Conservation (phyloP, 2,329 filamentous ascomycete species). For the Chaetomium strumarium region DNA sequence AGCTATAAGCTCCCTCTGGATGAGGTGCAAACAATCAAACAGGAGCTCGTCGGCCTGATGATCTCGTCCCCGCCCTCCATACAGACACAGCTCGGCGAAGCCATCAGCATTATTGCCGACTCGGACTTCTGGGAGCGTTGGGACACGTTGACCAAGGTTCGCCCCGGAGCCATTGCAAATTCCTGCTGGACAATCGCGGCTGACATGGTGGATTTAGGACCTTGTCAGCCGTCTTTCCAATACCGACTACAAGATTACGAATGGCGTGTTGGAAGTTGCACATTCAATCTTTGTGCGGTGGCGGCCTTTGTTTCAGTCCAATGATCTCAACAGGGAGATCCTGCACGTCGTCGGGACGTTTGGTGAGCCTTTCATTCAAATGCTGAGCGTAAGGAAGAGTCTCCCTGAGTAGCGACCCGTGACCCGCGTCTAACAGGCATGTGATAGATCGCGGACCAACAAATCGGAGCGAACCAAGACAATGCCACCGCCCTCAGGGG, state of each 20-base stretch:
- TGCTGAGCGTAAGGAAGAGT: constrained; percentile 59
- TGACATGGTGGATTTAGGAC: constrained; percentile 46
- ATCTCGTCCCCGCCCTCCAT: constrained; percentile 81
- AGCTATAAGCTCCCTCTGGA: constrained; percentile 78
- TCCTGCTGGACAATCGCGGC: not conserved
- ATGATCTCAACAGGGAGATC: constrained; percentile 90
- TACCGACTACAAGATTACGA: constrained; percentile 77
- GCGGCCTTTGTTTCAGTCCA: constrained; percentile 88
- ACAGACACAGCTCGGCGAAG: constrained; percentile 90
- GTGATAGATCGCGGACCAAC: constrained; percentile 57
- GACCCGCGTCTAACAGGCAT: constrained; percentile 20
- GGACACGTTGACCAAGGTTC: constrained; percentile 86
- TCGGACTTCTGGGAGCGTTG: constrained; percentile 95
- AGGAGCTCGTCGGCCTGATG: constrained; percentile 93
- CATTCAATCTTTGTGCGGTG: constrained; percentile 97
- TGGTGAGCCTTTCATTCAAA: constrained; percentile 71
- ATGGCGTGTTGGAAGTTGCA: constrained; percentile 91
- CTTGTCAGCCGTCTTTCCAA: constrained; percentile 81
- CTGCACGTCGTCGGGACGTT: constrained; percentile 90
- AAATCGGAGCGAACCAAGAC: constrained; percentile 67
- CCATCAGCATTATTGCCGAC: constrained; percentile 94
- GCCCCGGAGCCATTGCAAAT: constrained; percentile 21
- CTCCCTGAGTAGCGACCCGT: not conserved
- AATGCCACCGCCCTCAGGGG: constrained; percentile 69
- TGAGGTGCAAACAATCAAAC: constrained; percentile 88